Evolutionary conservation across 2,329 filamentous ascomycete genomes (phyloP).

Genomic region (Penicillium glabrum): DNA sequence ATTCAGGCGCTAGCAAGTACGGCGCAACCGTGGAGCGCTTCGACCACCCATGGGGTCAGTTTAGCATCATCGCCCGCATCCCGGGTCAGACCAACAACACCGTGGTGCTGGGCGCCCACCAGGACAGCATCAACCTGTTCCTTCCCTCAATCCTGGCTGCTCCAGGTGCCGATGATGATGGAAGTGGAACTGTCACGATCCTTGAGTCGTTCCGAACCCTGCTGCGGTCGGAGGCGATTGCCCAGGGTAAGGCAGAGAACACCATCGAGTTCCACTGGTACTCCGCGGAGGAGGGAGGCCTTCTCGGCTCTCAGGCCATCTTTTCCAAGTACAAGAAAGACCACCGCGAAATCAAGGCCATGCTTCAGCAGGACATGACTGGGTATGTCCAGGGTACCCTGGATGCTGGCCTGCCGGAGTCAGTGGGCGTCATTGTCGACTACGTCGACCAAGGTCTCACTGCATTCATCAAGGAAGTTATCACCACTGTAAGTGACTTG

Average conservation of each 20-base stretch:
- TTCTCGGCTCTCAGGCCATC: conserved; percentile 85
- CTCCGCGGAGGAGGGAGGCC: conserved; percentile 82
- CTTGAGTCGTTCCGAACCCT: conserved; percentile 85
- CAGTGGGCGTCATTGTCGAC: conserved; percentile 89
- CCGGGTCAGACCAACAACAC: conserved; percentile 83
- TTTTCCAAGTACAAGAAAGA: conserved; percentile 77
- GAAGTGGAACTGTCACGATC: conserved; percentile 89
- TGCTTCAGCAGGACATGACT: conserved; percentile 99
- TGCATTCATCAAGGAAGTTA: conserved; percentile 84
- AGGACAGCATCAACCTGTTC: conserved; percentile 94
- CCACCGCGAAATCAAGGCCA: conserved; percentile 79
- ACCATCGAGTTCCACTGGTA: conserved; percentile 98
- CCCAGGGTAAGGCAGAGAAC: conserved; percentile 72
- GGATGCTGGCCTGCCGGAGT: conserved; percentile 78
- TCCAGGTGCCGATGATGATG: conserved; percentile 94
- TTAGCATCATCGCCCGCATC: conserved; percentile 86
- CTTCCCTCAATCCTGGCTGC: conserved; percentile 79
- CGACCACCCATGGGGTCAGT: conserved; percentile 81
- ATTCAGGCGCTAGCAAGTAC: conserved; percentile 66
- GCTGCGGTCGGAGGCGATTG: conserved; percentile 68
- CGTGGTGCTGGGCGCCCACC: conserved; percentile 85
- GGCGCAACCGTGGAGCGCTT: conserved; percentile 73
- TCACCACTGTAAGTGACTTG: conserved; percentile 58
- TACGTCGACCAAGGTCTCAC: conserved; percentile 78
- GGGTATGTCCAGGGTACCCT: conserved; percentile 82